A percentile compares a stretch with the other conserved stretches of the same genome.
These are phyloP conservation scores for Solanum hybrid DNA, from an alignment of 305 asterid genomes.

Conservation along the genomic window DNA sequence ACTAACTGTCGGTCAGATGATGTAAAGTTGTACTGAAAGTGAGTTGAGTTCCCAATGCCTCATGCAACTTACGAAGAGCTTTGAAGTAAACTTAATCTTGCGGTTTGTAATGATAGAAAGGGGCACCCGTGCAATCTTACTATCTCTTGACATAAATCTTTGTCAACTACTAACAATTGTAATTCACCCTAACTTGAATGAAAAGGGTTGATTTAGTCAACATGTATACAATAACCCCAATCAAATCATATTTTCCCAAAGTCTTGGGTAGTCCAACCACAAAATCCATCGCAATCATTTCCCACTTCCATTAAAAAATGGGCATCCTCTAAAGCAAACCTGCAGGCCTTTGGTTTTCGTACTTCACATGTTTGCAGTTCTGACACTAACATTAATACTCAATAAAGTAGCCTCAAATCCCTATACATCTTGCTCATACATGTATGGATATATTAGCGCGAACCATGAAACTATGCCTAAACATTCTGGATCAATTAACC, in stretches of 20 bases:
- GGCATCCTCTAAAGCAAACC: not conserved
- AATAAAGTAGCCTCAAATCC: not conserved
- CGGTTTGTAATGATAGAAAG: not conserved
- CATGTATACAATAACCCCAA: not conserved
- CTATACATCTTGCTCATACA: not conserved
- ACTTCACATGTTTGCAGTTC: not conserved
- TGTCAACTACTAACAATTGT: not conserved
- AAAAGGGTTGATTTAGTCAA: too few relatives aligned
- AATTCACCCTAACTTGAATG: not conserved
- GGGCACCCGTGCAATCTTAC: not conserved
- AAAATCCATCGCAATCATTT: not conserved
- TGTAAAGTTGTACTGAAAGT: too few relatives aligned
- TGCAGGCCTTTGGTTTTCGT: not conserved
- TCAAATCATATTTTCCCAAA: not conserved
- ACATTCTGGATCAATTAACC: not conserved
- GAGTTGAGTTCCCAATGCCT: too few relatives aligned
- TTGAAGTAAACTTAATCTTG: not conserved
- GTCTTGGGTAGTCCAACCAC: not conserved
- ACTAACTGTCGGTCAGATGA: not conserved
- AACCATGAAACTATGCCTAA: not conserved
- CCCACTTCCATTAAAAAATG: not conserved
- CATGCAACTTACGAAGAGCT: not conserved
- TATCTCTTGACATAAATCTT: not conserved
- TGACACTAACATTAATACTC: not conserved
- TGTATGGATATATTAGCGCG: not conserved